phyloP scores from a whole-genome alignment of 2,329 filamentous ascomycete species.

The Sclerotiophoma versabilis region DNA sequence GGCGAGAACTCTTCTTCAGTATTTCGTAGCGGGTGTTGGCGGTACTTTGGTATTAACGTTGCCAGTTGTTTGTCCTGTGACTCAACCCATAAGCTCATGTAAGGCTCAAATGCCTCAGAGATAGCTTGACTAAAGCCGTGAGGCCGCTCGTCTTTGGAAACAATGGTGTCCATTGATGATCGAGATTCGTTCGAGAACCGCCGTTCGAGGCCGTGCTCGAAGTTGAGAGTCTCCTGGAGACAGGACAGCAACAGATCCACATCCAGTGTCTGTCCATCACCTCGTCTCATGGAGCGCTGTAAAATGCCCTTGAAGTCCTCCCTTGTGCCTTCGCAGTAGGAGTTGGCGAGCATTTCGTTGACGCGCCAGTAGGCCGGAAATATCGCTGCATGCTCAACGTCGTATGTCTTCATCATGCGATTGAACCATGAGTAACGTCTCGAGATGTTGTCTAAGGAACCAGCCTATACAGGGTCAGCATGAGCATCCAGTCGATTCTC shows the following conservation, averaged over 20 bases:
- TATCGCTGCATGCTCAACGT: constrained; percentile 87
- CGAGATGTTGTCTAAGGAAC: constrained; percentile 94
- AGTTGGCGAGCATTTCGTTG: constrained; percentile 85
- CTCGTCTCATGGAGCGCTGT: constrained; percentile 81
- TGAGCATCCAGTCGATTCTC: background rate
- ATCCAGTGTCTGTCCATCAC: constrained; percentile 80
- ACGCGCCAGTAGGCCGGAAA: constrained; percentile 91
- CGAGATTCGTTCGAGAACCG: constrained; percentile 77
- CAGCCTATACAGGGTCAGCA: constrained; percentile 61
- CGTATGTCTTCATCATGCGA: constrained; percentile 92
- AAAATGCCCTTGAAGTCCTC: constrained; percentile 96
- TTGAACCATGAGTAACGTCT: constrained; percentile 96
- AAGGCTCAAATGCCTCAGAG: constrained; percentile 96
- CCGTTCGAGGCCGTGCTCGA: constrained; percentile 89
- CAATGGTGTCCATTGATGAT: constrained; percentile 88
- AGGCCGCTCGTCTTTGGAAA: constrained; percentile 76
- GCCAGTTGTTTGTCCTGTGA: constrained; percentile 91
- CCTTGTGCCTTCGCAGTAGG: constrained; percentile 93
- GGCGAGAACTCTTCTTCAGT: constrained; percentile 90
- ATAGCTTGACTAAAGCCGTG: constrained; percentile 88
- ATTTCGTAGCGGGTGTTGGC: constrained; percentile 78
- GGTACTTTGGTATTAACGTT: constrained; percentile 85
- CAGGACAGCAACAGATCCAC: constrained; percentile 89
- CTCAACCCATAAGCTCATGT: constrained; percentile 95
- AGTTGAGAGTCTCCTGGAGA: constrained; percentile 94